Evolutionary conservation across 192 early-diverging fungal species (phyloP).

Genomic region (Backusella tarrabulga): DNA sequence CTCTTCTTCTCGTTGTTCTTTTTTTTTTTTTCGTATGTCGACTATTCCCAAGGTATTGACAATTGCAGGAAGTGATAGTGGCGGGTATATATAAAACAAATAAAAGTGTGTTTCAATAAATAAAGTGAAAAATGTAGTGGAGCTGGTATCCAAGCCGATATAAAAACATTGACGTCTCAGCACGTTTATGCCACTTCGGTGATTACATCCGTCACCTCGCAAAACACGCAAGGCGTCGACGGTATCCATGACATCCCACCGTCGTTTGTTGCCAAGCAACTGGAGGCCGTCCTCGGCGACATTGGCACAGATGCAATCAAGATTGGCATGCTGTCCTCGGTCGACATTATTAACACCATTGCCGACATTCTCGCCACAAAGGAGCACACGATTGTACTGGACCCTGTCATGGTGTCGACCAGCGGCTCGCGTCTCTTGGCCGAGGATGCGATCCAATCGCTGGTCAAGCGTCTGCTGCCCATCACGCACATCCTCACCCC

Average conservation of each 20-base stretch:
- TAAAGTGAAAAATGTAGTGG: constrained; percentile 37
- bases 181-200: constrained; percentile 72
- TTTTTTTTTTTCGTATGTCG: neutral
- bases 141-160: constrained; percentile 85
- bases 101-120: neutral
- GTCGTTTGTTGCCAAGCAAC: constrained; percentile 66
- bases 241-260: constrained; percentile 59
- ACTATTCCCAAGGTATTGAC: constrained; percentile 44
- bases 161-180: constrained; percentile 81
- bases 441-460: constrained; percentile 54
- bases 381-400: constrained; percentile 61
- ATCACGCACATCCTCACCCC: constrained; percentile 75
- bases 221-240: constrained; percentile 84
- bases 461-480: constrained; percentile 62
- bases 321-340: constrained; percentile 75
- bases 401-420: constrained; percentile 89
- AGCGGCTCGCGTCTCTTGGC: constrained; percentile 63
- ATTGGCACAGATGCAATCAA: constrained; percentile 78
- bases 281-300: constrained; percentile 69
- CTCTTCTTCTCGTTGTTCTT: neutral
- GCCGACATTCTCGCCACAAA: constrained; percentile 34
- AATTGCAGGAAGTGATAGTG: constrained; percentile 69
- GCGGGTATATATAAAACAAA: constrained; percentile 47
- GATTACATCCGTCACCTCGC: constrained; percentile 79
- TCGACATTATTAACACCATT: constrained; percentile 63